A percentile compares a stretch with the other conserved stretches of the same genome.
Conservation (phyloP, 1,284 basidiomycete genomes). For the Gastroboletus turbinatus region DNA sequence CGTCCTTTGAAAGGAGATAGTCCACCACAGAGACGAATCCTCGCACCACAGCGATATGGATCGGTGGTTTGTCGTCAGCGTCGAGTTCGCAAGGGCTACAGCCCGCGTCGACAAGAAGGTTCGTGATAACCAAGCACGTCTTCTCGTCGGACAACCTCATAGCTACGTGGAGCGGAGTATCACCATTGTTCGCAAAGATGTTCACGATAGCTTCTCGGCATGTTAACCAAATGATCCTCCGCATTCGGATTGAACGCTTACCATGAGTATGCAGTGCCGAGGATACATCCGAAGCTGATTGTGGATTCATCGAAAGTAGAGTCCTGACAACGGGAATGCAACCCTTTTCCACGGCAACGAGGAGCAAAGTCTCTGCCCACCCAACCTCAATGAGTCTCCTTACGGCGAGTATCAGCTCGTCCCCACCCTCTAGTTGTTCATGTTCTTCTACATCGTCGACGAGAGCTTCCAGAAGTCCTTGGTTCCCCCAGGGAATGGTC, state of each 20-base stretch:
- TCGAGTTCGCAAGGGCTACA: no score
- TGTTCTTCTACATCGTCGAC: neutral
- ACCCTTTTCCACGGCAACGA: neutral
- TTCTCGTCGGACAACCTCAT: neutral
- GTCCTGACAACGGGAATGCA: neutral
- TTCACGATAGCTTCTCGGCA: neutral
- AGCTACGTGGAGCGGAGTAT: conserved; percentile 5
- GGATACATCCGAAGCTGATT: no score
- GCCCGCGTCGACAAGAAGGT: no score
- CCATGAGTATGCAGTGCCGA: no score
- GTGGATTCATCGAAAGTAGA: neutral
- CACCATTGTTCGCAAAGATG: conserved; percentile 1
- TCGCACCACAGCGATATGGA: no score
- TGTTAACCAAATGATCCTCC: neutral
- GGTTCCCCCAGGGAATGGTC: neutral
- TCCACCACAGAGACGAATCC: no score
- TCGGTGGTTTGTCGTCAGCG: no score
- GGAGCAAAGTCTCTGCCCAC: neutral
- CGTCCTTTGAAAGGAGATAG: no score
- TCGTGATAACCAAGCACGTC: neutral
- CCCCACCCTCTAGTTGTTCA: neutral
- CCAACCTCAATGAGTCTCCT: neutral
- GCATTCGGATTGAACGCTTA: neutral
- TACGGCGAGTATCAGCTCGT: neutral
- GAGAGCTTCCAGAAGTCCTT: neutral